Evolutionary conservation across 345 rosid species (phyloP).

Genomic region (Hypericum androsaemum): DNA sequence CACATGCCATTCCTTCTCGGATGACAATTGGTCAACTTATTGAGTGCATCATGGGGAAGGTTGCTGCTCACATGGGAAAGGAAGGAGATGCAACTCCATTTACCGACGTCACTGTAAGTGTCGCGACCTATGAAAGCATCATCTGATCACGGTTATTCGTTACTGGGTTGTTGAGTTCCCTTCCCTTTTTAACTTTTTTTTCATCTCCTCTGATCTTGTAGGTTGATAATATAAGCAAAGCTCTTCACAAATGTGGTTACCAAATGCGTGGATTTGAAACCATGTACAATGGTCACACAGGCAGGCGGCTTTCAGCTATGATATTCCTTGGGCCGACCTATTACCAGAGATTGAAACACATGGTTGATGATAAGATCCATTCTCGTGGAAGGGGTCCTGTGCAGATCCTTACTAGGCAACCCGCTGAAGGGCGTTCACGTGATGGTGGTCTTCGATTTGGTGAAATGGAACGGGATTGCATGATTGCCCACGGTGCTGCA

Average conservation of each 20-base stretch:
- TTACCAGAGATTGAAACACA: conserved; percentile 91
- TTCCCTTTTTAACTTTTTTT: neutral
- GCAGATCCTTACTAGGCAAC: conserved; percentile 91
- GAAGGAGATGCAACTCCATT: conserved; percentile 99
- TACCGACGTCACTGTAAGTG: conserved; percentile 92
- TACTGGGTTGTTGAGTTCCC: neutral
- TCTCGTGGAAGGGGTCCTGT: conserved; percentile 98
- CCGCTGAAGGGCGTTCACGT: conserved; percentile 98
- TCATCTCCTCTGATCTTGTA: conserved; percentile 13
- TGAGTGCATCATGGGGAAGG: conserved; percentile 99
- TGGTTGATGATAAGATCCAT: conserved; percentile 98
- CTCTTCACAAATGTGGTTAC: conserved; percentile 94
- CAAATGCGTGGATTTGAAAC: conserved; percentile 98
- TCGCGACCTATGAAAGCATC: neutral
- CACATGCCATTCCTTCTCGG: conserved; percentile 98
- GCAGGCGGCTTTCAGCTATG: conserved; percentile 75
- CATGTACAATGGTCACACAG: conserved; percentile 96
- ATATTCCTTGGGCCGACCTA: conserved; percentile 97
- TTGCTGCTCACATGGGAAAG: conserved; percentile 99
- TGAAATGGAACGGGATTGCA: conserved; percentile 97
- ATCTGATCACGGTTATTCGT: too few species aligned
- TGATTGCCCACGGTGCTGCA: conserved; percentile 97
- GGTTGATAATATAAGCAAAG: conserved; percentile 99
- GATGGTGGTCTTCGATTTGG: conserved; percentile 97
- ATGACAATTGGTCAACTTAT: conserved; percentile 99